Base-by-base conservation (phyloP, 1,284 basidiomycete species). In the Exsudoporus floridanus region DNA sequence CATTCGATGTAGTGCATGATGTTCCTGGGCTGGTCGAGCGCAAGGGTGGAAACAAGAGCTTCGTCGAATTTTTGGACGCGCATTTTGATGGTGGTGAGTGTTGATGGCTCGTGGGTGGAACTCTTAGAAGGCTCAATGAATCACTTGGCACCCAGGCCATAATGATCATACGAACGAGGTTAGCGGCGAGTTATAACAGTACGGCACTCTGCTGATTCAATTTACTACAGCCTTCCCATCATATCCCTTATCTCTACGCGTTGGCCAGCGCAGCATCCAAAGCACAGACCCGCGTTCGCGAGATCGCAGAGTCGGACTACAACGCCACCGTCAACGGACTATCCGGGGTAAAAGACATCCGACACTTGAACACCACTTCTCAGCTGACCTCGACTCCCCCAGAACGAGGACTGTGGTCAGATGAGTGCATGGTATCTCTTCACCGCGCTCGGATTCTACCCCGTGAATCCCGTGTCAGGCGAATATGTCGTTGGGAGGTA, bases 351-450 rank as follows among this genome's bases (percentile, higher is more conserved):
- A 28, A 28, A 77, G 67, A 2, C 8, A 35, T 19, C 27, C 16
- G 9, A 21, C 21, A 14, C 7, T 50, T 40, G 5, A 23, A 3
- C 5, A 18, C 18, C 33, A 41, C 36, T 18, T 27, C 16, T 7
- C 46, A 31, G 6, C 46, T 42, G 12, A 36, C 33, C 39, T 45
- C 19, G 28, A 30, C 13, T 3, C 10, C 23, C 6, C 12, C 59
- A 90, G 83, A 94, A 93, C 62, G 91, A 94, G 67, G 91, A 94
- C 62, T 92, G 90, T 60, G 90, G 91, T 0, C 91, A 93, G 66
- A 92, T 92, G 88, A 89, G 85, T 61, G 86, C 90, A 0, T 93
- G 90, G 90, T 92, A 87, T 64, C 76, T 92, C 12, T 93, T 92
- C 71, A 84, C 83, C 40, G 83, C 87, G 2, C 75, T 94, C 64